These are phyloP conservation scores for Cryptomeria japonica DNA, from an alignment of 75 land plant species.

Conservation along the genomic window DNA sequence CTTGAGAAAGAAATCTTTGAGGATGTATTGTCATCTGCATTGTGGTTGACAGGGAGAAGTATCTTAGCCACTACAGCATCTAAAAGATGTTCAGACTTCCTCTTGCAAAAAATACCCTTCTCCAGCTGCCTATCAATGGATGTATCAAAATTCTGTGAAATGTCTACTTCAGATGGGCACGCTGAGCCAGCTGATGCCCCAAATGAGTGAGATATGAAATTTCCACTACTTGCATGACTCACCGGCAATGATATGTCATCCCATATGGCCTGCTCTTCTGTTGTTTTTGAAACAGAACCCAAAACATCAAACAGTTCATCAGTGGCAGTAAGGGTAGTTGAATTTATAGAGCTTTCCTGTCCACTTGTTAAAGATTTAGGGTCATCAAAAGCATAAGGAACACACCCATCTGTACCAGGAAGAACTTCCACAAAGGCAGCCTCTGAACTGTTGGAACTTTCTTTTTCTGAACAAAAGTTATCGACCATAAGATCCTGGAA, in stretches of 20 bases:
- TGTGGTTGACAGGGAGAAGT: slow-evolving; percentile 18
- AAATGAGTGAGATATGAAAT: slow-evolving; percentile 10
- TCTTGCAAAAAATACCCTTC: slow-evolving; percentile 16
- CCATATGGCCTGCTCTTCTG: slow-evolving; percentile 15
- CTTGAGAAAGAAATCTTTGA: slow-evolving; percentile 42
- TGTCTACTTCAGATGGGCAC: background rate
- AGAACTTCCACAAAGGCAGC: background rate
- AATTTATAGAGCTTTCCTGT: slow-evolving; percentile 2
- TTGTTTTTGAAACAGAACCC: slow-evolving; percentile 29
- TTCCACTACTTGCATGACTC: background rate
- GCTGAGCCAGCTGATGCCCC: slow-evolving; percentile 1
- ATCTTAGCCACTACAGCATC: slow-evolving; percentile 67
- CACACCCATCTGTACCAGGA: background rate
- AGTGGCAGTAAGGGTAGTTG: slow-evolving; percentile 16
- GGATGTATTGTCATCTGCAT: slow-evolving; percentile 38
- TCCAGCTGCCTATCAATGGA: slow-evolving; percentile 18
- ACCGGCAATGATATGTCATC: slow-evolving; percentile 9
- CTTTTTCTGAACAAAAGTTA: background rate
- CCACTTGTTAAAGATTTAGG: slow-evolving; percentile 19
- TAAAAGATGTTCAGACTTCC: slow-evolving; percentile 48
- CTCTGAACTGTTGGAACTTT: background rate
- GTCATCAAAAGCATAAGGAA: background rate
- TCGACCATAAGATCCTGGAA: slow-evolving; percentile 2
- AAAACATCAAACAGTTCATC: slow-evolving; percentile 55
- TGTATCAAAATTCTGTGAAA: slow-evolving; percentile 12